These are phyloP conservation scores for Stephanodiscus triporus DNA, from an alignment of 108 stramenopile species.

Conservation along the genomic window DNA sequence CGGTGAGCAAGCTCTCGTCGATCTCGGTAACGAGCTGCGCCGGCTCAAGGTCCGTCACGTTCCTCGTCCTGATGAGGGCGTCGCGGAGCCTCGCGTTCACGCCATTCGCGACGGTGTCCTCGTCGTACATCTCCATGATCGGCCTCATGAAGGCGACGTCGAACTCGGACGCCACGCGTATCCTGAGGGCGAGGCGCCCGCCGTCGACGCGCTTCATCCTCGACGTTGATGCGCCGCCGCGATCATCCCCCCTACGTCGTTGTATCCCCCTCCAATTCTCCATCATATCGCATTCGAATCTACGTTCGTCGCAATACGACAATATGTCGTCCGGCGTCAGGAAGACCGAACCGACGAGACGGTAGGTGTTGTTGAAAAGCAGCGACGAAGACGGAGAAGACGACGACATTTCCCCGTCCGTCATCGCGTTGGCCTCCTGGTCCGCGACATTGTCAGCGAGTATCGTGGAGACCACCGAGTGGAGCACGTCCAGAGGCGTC, in stretches of 20 bases:
- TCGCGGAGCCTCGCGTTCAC: not conserved
- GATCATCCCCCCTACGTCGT: conserved; percentile 3
- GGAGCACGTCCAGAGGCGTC: conserved; percentile 34
- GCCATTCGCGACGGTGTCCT: not conserved
- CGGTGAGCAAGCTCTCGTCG: conserved; percentile 54
- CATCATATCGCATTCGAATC: conserved; percentile 58
- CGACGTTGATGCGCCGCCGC: not conserved
- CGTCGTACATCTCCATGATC: conserved; percentile 10
- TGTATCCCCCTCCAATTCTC: conserved; percentile 40
- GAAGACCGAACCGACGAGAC: conserved; percentile 51
- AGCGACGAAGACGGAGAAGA: not conserved
- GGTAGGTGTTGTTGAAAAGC: conserved; percentile 21
- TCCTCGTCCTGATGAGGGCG: not conserved
- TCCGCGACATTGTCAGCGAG: conserved; percentile 19
- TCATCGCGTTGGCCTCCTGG: conserved; percentile 33
- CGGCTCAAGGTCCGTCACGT: conserved; percentile 9
- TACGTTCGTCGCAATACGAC: conserved; percentile 54
- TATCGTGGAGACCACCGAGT: conserved; percentile 19
- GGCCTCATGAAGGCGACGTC: conserved; percentile 53
- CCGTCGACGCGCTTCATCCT: conserved; percentile 7
- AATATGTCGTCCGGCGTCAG: conserved; percentile 51
- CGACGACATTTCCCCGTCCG: conserved; percentile 1
- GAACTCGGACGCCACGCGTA: conserved; percentile 59
- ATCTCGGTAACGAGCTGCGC: conserved; percentile 59
- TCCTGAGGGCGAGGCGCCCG: conserved; percentile 62